Evolutionary conservation across 73 alveolate genomes (phyloP).

Genomic region (Paramecium sonneborni): DNA sequence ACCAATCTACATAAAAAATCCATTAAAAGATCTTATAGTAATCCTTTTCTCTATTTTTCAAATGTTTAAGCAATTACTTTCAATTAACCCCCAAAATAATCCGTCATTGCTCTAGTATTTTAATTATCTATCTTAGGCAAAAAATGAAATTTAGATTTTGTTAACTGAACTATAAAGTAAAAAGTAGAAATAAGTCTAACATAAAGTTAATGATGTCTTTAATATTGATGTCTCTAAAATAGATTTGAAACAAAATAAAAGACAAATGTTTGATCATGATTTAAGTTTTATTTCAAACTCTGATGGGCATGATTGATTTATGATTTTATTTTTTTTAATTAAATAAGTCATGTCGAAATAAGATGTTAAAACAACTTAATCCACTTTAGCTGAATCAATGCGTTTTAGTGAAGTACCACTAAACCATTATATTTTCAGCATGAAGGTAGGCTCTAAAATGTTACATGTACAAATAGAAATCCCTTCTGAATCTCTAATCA

Average conservation of each 20-base stretch:
- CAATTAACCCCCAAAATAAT: not conserved
- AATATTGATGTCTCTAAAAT: conserved; percentile 32
- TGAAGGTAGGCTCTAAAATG: not conserved
- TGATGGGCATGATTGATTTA: not conserved
- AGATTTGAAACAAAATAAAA: not conserved
- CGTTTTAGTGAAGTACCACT: conserved; percentile 7
- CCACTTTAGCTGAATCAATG: not conserved
- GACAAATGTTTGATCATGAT: not conserved
- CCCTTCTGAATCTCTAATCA: not conserved
- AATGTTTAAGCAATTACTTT: not conserved
- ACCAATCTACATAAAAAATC: not conserved
- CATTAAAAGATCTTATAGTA: conserved; percentile 22
- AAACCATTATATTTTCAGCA: not conserved
- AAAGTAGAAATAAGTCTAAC: not conserved
- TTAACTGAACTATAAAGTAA: conserved; percentile 16
- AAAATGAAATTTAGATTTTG: conserved; percentile 12
- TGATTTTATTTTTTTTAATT: not conserved
- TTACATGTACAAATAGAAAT: not conserved
- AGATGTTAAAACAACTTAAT: not conserved
- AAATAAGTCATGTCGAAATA: not conserved
- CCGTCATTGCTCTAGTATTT: conserved; percentile 17
- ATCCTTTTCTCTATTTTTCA: conserved; percentile 24
- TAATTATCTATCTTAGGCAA: not conserved
- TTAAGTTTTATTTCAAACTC: conserved; percentile 28
- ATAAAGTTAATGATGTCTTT: not conserved